A percentile compares a stretch with the other conserved stretches of the same genome.
These are phyloP conservation scores for Scleroderma bovista DNA, from an alignment of 768 basidiomycete species.

Conservation along the genomic window DNA sequence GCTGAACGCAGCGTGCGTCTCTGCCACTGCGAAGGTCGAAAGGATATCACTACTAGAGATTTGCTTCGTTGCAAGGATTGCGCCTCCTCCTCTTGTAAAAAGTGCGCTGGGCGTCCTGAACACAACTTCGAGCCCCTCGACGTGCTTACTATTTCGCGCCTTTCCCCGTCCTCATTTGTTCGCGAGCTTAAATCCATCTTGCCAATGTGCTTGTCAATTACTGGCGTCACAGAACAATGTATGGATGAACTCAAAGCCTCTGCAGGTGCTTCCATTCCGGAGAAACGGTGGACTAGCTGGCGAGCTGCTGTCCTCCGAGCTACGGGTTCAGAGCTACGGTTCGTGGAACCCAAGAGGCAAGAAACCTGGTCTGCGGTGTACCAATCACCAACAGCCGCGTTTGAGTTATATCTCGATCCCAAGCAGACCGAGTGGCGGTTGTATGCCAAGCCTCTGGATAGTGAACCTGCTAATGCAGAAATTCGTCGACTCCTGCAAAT, in stretches of 20 bases:
- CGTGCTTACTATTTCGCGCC: slow-evolving; percentile 45
- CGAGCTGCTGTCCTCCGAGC: slow-evolving; percentile 57
- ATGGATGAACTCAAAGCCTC: slow-evolving; percentile 46
- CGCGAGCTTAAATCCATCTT: slow-evolving; percentile 70
- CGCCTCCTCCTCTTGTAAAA: slow-evolving; percentile 70
- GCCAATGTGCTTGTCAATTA: slow-evolving; percentile 78
- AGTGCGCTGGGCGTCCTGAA: slow-evolving; percentile 87
- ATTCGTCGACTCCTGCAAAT: slow-evolving; percentile 67
- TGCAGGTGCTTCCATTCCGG: slow-evolving; percentile 38
- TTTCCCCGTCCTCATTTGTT: slow-evolving; percentile 70
- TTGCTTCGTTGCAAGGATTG: slow-evolving; percentile 74
- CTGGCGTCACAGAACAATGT: slow-evolving; percentile 41
- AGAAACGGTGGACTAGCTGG: slow-evolving; percentile 67
- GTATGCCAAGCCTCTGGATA: slow-evolving; percentile 61
- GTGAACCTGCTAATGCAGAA: slow-evolving; percentile 71
- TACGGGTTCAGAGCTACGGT: slow-evolving; percentile 62
- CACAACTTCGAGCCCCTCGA: slow-evolving; percentile 67
- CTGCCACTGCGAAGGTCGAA: slow-evolving; percentile 88
- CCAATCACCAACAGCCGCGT: slow-evolving; percentile 59
- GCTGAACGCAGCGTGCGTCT: slow-evolving; percentile 72
- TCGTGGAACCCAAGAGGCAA: slow-evolving; percentile 82
- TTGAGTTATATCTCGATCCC: slow-evolving; percentile 75
- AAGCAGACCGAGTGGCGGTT: slow-evolving; percentile 84
- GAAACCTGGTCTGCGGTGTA: slow-evolving; percentile 83
- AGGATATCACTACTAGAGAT: slow-evolving; percentile 62